These are phyloP conservation scores for Avena eriantha DNA, from an alignment of 176 grass and related monocot genomes.

Conservation along the genomic window DNA sequence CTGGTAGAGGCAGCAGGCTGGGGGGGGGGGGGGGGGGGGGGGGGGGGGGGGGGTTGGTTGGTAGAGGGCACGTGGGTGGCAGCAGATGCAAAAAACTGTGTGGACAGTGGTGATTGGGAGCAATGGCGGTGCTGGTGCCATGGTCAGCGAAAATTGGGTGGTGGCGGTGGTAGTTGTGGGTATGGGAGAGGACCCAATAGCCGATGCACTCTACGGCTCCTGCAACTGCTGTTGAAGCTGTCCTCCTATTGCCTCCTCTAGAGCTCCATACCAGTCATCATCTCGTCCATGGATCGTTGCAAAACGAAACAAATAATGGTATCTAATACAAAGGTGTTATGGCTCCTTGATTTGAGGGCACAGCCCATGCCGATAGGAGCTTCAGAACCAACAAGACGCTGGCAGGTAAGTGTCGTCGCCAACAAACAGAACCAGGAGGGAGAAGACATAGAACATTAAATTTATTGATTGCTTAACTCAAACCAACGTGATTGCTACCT, in stretches of 20 bases:
- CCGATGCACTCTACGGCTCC: not conserved
- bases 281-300: not conserved
- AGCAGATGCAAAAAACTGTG: not conserved
- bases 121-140: not conserved
- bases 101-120: not conserved
- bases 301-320: not conserved
- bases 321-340: not conserved
- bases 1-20: no score
- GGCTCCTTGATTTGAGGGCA: not conserved
- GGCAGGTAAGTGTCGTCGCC: not conserved
- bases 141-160: not conserved
- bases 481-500: not conserved
- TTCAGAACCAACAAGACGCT: not conserved
- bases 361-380: not conserved
- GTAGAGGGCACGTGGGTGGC: not conserved
- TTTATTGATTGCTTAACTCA: not conserved
- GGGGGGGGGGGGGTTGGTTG: not conserved
- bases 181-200: not conserved
- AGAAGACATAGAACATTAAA: not conserved
- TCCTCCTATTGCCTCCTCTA: not conserved
- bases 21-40: no score
- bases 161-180: not conserved
- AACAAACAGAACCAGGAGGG: not conserved
- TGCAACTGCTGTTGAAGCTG: not conserved
- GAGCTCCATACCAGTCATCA: not conserved